A percentile compares a stretch with the other conserved stretches of the same genome.
phyloP scores from a whole-genome alignment of 2,329 filamentous ascomycete genomes.

The Trematosphaeria pertusa region DNA sequence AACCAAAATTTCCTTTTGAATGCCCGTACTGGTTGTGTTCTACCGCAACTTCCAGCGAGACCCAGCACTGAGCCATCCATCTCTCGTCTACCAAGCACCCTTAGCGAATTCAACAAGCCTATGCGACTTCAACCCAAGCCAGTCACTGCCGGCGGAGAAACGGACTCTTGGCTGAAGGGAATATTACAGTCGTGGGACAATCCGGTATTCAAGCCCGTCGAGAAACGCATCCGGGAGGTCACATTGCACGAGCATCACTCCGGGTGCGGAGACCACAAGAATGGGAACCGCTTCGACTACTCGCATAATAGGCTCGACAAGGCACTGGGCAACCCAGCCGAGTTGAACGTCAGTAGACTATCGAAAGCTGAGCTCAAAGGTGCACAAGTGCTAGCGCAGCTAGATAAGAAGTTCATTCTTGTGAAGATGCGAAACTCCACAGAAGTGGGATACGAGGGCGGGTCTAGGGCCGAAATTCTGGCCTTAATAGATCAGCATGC shows the following conservation, averaged over 20 bases:
- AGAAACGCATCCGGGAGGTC: conserved; percentile 52
- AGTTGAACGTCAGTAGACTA: conserved; percentile 49
- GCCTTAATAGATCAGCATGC: conserved; percentile 93
- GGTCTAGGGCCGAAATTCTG: conserved; percentile 53
- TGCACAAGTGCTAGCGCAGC: conserved; percentile 77
- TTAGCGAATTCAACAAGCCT: conserved; percentile 33
- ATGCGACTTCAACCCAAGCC: conserved; percentile 39
- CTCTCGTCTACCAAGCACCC: conserved; percentile 5
- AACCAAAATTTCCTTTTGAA: conserved; percentile 61
- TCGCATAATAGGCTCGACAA: conserved; percentile 20
- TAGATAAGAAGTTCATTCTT: conserved; percentile 90
- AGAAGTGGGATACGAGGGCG: background rate
- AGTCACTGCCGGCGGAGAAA: conserved; percentile 10
- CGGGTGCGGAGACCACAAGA: conserved; percentile 3
- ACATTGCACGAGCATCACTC: conserved; percentile 26
- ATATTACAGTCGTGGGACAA: conserved; percentile 75
- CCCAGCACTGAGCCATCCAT: conserved; percentile 12
- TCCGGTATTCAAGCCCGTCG: conserved; percentile 69
- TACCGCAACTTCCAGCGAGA: conserved; percentile 24
- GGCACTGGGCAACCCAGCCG: conserved; percentile 35
- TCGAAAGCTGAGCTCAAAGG: conserved; percentile 61
- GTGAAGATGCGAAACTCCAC: conserved; percentile 58
- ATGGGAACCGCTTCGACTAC: conserved; percentile 13
- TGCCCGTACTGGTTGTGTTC: conserved; percentile 59
- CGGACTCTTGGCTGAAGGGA: conserved; percentile 63